These are phyloP conservation scores for Auricularia sp. DNA, from an alignment of 768 basidiomycete species.

Conservation along the genomic window DNA sequence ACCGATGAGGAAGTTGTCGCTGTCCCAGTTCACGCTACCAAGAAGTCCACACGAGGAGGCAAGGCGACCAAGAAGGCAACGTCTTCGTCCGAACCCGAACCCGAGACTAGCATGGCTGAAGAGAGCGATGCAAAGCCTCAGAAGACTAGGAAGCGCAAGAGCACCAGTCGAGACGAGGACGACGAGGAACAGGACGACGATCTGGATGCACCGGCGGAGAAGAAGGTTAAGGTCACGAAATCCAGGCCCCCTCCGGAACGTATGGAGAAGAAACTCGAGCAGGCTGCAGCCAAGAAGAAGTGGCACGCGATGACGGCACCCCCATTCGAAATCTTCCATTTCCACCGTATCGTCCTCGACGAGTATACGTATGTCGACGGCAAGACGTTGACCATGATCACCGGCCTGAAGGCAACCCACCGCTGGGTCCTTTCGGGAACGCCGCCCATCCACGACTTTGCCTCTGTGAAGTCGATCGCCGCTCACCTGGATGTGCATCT, in stretches of 20 bases:
- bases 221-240: slow-evolving; percentile 18
- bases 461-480: slow-evolving; percentile 81
- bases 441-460: slow-evolving; percentile 86
- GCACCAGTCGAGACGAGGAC: slow-evolving; percentile 6
- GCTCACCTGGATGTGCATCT: slow-evolving; percentile 84
- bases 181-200: no score
- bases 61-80: no score
- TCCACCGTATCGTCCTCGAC: slow-evolving; percentile 79
- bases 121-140: slow-evolving; percentile 11
- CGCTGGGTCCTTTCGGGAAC: slow-evolving; percentile 97
- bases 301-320: slow-evolving; percentile 76
- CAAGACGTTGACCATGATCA: slow-evolving; percentile 67
- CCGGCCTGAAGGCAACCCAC: slow-evolving; percentile 61
- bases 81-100: no score
- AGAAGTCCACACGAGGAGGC: slow-evolving; percentile 14
- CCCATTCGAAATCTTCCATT: slow-evolving; percentile 88
- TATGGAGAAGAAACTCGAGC: slow-evolving; percentile 42
- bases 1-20: background rate
- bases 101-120: no score
- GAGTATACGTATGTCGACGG: slow-evolving; percentile 90
- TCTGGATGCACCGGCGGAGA: slow-evolving; percentile 36
- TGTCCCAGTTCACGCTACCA: background rate
- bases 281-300: slow-evolving; percentile 49
- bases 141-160: slow-evolving; percentile 35
- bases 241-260: slow-evolving; percentile 34